phyloP scores from a whole-genome alignment of 2,329 filamentous ascomycete species.

The Monosporascus cannonballus region DNA sequence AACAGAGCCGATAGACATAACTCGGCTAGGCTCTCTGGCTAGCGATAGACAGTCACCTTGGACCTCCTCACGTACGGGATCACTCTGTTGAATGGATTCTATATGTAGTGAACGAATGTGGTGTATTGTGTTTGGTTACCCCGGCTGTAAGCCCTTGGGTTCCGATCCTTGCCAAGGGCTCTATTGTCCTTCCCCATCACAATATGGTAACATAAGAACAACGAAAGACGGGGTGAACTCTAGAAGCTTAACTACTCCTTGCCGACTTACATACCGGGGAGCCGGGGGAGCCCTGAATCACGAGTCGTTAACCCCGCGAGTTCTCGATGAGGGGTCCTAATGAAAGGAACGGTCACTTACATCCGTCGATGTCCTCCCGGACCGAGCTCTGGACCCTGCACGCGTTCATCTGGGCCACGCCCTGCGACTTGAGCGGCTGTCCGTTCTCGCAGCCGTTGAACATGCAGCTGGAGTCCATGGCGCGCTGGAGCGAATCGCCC shows the following conservation, averaged over 20 bases:
- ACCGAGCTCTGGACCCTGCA: slow-evolving; percentile 18
- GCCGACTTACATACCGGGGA: slow-evolving; percentile 14
- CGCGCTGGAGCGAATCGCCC: slow-evolving; percentile 24
- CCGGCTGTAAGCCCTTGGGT: background rate
- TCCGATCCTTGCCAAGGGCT: background rate
- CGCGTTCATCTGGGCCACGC: slow-evolving; percentile 19
- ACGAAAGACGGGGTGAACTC: background rate
- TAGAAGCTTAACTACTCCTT: background rate
- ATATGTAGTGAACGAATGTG: background rate
- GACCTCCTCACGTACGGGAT: background rate
- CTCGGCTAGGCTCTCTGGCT: no score
- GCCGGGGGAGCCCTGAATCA: slow-evolving; percentile 13
- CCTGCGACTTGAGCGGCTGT: slow-evolving; percentile 20
- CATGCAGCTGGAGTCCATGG: slow-evolving; percentile 26
- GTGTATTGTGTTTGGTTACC: background rate
- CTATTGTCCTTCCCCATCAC: background rate
- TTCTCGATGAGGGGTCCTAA: background rate
- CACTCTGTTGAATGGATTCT: background rate
- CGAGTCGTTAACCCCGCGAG: slow-evolving; percentile 1
- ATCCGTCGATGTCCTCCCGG: slow-evolving; percentile 21
- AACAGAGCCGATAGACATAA: no score
- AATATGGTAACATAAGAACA: slow-evolving; percentile 7
- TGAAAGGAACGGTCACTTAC: slow-evolving; percentile 7
- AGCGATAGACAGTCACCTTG: no score
- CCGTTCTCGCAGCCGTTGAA: slow-evolving; percentile 26